A percentile compares a stretch with the other conserved stretches of the same genome.
These are phyloP conservation scores for Kregervanrija fluxuum DNA, from an alignment of 805 yeast species.

Conservation along the genomic window DNA sequence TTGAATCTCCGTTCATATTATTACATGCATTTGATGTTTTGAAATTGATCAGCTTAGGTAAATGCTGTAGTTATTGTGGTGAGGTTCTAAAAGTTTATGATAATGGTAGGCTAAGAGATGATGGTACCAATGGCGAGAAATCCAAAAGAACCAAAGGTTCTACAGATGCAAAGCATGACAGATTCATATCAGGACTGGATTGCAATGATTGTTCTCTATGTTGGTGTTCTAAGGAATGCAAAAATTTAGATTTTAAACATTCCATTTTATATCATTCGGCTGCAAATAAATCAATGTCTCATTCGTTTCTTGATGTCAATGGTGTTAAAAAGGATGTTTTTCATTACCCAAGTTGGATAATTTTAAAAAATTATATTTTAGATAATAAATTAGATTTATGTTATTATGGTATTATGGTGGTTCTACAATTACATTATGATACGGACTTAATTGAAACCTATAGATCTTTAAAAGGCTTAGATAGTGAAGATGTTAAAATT, in stretches of 20 bases:
- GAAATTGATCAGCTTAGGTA: slow-evolving; percentile 23
- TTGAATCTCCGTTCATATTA: slow-evolving; percentile 26
- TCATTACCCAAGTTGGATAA: slow-evolving; percentile 19
- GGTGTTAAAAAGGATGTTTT: slow-evolving; percentile 9
- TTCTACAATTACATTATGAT: slow-evolving; percentile 19
- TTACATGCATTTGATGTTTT: slow-evolving; percentile 20
- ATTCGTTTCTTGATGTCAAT: slow-evolving; percentile 9
- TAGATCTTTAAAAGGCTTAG: slow-evolving; percentile 11
- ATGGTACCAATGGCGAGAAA: slow-evolving; percentile 6
- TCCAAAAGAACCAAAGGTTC: slow-evolving; percentile 9
- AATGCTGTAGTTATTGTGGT: slow-evolving; percentile 28
- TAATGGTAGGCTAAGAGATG: slow-evolving; percentile 21
- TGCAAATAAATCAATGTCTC: slow-evolving; percentile 22
- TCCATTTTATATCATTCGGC: slow-evolving; percentile 22
- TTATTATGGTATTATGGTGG: slow-evolving; percentile 14
- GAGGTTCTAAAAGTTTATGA: slow-evolving; percentile 26
- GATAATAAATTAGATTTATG: slow-evolving; percentile 12
- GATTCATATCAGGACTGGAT: slow-evolving; percentile 26
- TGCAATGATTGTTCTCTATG: slow-evolving; percentile 22
- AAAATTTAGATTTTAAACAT: slow-evolving; percentile 22
- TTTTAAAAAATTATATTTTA: slow-evolving; percentile 10
- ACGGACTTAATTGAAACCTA: slow-evolving; percentile 10
- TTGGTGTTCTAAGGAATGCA: slow-evolving; percentile 27
- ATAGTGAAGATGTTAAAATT: slow-evolving; percentile 5
- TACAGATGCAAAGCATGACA: slow-evolving; percentile 19